Evolutionary conservation across 306 rosid genomes (phyloP), one percentile per base, ranked within the genome.

Genomic region (Corylus heterophylla): DNA sequence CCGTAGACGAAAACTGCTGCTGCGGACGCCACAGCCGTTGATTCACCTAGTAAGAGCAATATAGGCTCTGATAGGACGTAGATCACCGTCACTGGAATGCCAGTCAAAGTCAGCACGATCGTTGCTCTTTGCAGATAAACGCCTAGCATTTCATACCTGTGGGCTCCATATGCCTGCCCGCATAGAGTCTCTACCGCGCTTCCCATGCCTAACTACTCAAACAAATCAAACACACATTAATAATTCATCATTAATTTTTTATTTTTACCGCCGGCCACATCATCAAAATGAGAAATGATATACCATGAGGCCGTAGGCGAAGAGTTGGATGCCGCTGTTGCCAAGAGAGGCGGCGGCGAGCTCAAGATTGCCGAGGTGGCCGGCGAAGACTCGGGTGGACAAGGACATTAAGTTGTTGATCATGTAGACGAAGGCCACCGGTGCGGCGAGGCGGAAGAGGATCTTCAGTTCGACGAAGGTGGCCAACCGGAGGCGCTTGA

Each of bases 141-240:
- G 0, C 97, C 95, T 7, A 92, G 66, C 97, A 92, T 88, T 0
- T 89, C 92, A 35, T 90, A 76, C 50, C 75, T 22, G 1, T 81
- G 50, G 2, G 93, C 97, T 3, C 96, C 97, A 64, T 82, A 90
- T 0, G 97, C 96, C 77, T 92, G 96, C 0, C 97, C 97, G 11
- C 97, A 90, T 44, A 92, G 76, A 0, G 96, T 92, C 83, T 92
- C 97, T 73, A 90, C 97, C 0, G 97, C 97, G 6, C 97, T 92
- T 75, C 97, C 97, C 97, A 92, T 92, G 0, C 97, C 97, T 37
- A 92, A 78, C 95, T 92, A 86, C 61, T n/a, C 12, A 0, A 5
- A 3, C 39, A 18, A 63, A 27, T 14, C 1, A 18, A 16, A 35
- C 39, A 35, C 39, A 35, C 4, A 35, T 35, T 35, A 35, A 35